A percentile compares a stretch with the other conserved stretches of the same genome.
phyloP scores from a whole-genome alignment of 257 asterid species.

The Eucommia ulmoides region DNA sequence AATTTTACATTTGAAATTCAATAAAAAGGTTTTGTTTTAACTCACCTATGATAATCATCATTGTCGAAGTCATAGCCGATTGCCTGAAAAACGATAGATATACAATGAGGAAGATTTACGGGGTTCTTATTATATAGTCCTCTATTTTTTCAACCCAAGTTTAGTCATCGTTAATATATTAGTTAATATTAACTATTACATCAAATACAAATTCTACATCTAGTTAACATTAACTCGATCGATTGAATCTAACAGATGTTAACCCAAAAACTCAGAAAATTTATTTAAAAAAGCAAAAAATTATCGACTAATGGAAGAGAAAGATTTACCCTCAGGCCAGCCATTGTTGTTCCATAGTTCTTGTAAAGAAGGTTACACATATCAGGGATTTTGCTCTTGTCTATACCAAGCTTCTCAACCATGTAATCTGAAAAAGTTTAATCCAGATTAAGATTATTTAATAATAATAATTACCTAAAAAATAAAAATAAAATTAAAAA shows the following conservation, averaged over 20 bases:
- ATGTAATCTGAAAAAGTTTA: constrained; percentile 55
- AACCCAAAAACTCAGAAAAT: not conserved
- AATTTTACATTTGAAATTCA: not conserved
- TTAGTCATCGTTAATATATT: no score
- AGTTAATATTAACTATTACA: no score
- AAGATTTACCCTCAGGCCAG: not conserved
- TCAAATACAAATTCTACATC: no score
- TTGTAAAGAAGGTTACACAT: not conserved
- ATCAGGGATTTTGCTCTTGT: constrained; percentile 1
- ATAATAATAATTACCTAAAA: no score
- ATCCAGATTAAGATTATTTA: no score
- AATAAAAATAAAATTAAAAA: no score
- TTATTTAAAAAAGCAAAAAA: not conserved
- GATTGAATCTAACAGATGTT: not conserved
- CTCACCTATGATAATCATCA: not conserved
- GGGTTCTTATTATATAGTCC: no score
- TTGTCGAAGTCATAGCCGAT: not conserved
- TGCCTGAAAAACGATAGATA: not conserved
- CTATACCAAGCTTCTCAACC: constrained; percentile 59
- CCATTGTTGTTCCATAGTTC: not conserved
- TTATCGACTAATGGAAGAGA: not conserved
- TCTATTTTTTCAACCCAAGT: no score
- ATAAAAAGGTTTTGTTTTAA: not conserved
- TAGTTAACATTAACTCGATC: no score
- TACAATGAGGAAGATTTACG: not conserved